phyloP scores from a whole-genome alignment of 2,329 filamentous ascomycete species.

The Didymella glomerata region DNA sequence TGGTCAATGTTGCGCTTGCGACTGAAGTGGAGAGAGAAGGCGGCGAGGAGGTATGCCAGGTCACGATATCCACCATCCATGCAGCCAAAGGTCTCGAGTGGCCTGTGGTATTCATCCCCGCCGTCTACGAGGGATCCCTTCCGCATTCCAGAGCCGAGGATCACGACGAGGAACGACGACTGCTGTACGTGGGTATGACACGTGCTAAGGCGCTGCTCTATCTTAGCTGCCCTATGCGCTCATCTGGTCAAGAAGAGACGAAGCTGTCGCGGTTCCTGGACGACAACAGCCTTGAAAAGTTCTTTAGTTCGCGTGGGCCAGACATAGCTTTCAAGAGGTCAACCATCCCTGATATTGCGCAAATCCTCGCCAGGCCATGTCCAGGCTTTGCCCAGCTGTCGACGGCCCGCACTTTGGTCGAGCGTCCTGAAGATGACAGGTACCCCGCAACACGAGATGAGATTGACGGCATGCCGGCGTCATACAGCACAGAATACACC shows the following conservation, averaged over 20 bases:
- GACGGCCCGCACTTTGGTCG: slow-evolving; percentile 34
- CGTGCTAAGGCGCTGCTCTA: slow-evolving; percentile 87
- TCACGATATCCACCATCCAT: slow-evolving; percentile 96
- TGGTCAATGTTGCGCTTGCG: slow-evolving; percentile 83
- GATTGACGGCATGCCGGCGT: slow-evolving; percentile 40
- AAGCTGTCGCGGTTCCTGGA: slow-evolving; percentile 77
- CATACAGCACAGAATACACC: slow-evolving; percentile 29
- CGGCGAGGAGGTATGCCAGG: slow-evolving; percentile 65
- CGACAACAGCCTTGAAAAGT: slow-evolving; percentile 59
- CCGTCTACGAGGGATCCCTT: slow-evolving; percentile 87
- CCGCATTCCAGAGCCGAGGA: slow-evolving; percentile 89
- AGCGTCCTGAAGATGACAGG: slow-evolving; percentile 47
- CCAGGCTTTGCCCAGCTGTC: slow-evolving; percentile 58
- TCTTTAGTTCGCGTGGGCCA: slow-evolving; percentile 71
- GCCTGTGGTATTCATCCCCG: slow-evolving; percentile 93
- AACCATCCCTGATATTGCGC: slow-evolving; percentile 71
- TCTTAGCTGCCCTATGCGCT: slow-evolving; percentile 78
- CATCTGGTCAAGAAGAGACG: slow-evolving; percentile 68
- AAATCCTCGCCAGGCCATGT: slow-evolving; percentile 71
- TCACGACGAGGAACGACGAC: slow-evolving; percentile 81
- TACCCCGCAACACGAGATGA: slow-evolving; percentile 49
- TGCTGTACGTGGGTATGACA: slow-evolving; percentile 97
- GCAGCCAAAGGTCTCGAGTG: slow-evolving; percentile 96
- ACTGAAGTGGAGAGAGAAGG: slow-evolving; percentile 75
- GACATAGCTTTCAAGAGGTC: slow-evolving; percentile 65